Evolutionary conservation across 768 basidiomycete species (phyloP), one percentile per base, ranked within the genome.

Genomic region (Lentinula sp.): DNA sequence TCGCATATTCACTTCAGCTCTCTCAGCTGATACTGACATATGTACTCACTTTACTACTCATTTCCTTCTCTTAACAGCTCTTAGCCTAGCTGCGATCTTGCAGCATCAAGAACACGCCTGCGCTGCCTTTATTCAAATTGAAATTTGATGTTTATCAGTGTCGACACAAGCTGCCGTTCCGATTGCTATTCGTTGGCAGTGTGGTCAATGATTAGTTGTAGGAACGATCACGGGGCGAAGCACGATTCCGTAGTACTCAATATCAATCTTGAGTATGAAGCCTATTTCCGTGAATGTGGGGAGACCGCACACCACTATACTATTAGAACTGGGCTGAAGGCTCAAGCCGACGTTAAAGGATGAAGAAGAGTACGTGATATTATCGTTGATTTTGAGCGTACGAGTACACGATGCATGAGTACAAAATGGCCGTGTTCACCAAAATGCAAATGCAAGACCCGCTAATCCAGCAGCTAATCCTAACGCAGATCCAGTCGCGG

Each of bases 401-500:
- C 20, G 18, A 6, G 12, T 41, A 23, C 37, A 42, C 6, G 15
- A 13, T 10, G n/a, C 28, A 28, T 28, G 28, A 28, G 28, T 28
- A 28, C 28, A 28, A 28, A 28, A 28, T 28, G 28, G 28, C 28
- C 28, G 2, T 4, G n/a, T 48, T 49, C 37, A 71, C 36, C 67
- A 58, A 23, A 67, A 36, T 9, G 68, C 67, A 48, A 65, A 45
- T 6, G 67, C 60, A n/a, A 66, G 57, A 16, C 68, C 70, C 33
- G 60, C 63, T 18, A 72, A 16, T 12, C 66, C 66, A 23, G 68
- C 71, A 36, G 62, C 62, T 28, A 72, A 16, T 16, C 66, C 66
- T 18, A 69, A 33, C n/a, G 73, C 20, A 20, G 57, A 39, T 20
- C 46, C 20, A 41, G 23, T 32, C 5, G 41, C 13, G 16, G 57